Evolutionary conservation across 768 basidiomycete species (phyloP).

Genomic region (Pleurotus eryngii): DNA sequence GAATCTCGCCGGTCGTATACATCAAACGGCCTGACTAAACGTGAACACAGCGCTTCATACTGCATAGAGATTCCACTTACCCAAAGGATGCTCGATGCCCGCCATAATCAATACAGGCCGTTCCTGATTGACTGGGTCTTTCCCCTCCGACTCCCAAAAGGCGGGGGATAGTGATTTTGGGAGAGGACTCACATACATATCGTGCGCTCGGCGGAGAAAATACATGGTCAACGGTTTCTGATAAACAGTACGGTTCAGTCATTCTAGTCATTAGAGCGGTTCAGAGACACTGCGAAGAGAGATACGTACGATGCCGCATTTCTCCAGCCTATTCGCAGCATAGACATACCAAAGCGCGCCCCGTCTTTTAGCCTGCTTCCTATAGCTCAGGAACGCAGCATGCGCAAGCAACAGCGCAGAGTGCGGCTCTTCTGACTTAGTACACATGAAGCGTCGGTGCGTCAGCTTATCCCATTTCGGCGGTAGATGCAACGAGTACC

Average conservation of each 20-base stretch:
- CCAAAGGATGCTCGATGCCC: slow-evolving; percentile 78
- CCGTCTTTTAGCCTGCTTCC: slow-evolving; percentile 53
- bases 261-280: too few relatives aligned
- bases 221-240: slow-evolving; percentile 87
- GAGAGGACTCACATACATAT: slow-evolving; percentile 49
- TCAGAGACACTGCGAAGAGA: too few relatives aligned
- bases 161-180: slow-evolving; percentile 69
- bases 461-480: not conserved
- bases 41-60: not conserved
- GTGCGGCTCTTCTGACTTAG: slow-evolving; percentile 79
- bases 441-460: slow-evolving; percentile 18
- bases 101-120: slow-evolving; percentile 65
- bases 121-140: slow-evolving; percentile 29
- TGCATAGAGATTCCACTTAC: slow-evolving; percentile 30
- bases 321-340: slow-evolving; percentile 76
- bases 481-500: slow-evolving; percentile 22
- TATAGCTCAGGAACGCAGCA: slow-evolving; percentile 67
- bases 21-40: slow-evolving; percentile 65
- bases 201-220: slow-evolving; percentile 70
- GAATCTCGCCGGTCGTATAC: slow-evolving; percentile 86
- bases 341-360: slow-evolving; percentile 78
- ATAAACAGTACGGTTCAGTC: not conserved
- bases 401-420: slow-evolving; percentile 78
- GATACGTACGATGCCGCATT: slow-evolving; percentile 73
- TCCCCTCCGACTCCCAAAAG: slow-evolving; percentile 74